These are phyloP conservation scores for Colletotrichum musicola DNA, from an alignment of 2,329 filamentous ascomycete genomes.

Conservation along the genomic window DNA sequence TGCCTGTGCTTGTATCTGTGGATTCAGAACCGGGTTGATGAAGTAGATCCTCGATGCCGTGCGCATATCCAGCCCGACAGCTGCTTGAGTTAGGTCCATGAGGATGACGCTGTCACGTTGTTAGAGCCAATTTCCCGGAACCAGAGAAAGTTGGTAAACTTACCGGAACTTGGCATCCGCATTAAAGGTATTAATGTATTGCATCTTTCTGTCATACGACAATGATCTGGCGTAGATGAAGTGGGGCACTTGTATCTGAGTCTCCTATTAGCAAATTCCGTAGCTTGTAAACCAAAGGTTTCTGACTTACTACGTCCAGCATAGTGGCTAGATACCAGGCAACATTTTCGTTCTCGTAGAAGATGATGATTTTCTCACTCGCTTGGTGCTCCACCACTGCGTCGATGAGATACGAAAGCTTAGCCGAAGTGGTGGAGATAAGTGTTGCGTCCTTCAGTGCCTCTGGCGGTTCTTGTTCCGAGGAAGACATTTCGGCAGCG, in stretches of 20 bases:
- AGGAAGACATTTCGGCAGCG: constrained; percentile 1
- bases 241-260: constrained; percentile 67
- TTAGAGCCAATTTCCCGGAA: background rate
- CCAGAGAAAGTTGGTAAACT: background rate
- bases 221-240: constrained; percentile 77
- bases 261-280: constrained; percentile 11
- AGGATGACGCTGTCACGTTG: constrained; percentile 73
- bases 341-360: constrained; percentile 90
- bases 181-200: constrained; percentile 86
- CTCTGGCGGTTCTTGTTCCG: constrained; percentile 51
- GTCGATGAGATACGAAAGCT: constrained; percentile 87
- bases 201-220: constrained; percentile 71
- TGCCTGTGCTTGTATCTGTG: constrained; percentile 88
- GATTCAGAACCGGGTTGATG: constrained; percentile 87
- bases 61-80: constrained; percentile 87
- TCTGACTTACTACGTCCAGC: constrained; percentile 73
- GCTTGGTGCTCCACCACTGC: constrained; percentile 75
- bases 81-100: constrained; percentile 92
- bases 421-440: constrained; percentile 86
- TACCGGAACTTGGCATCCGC: constrained; percentile 72
- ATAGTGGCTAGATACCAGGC: constrained; percentile 88
- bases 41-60: constrained; percentile 90
- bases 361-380: constrained; percentile 88
- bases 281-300: background rate
- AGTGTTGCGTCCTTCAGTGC: constrained; percentile 72